Conservation (phyloP, 1,284 basidiomycete genomes). For the Jaminaea rosea region DNA sequence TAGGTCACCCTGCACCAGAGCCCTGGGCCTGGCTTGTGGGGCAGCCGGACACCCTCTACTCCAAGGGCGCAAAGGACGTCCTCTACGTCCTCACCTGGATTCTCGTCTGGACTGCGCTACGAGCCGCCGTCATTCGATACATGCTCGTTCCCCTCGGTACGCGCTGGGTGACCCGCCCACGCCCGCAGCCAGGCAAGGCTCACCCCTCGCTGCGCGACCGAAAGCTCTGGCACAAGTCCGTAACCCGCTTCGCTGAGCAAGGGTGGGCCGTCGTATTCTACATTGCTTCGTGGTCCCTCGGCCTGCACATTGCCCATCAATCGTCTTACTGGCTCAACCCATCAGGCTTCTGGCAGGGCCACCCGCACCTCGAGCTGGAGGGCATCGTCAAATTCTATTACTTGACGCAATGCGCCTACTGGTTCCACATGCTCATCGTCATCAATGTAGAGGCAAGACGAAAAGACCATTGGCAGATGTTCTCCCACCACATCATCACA, state of each 20-base stretch:
- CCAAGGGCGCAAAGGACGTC: slow-evolving; percentile 22
- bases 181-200: no score
- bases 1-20: slow-evolving; percentile 4
- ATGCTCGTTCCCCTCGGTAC: slow-evolving; percentile 30
- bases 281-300: slow-evolving; percentile 62
- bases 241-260: slow-evolving; percentile 85
- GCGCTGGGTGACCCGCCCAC: not conserved
- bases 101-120: slow-evolving; percentile 27
- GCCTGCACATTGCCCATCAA: slow-evolving; percentile 72
- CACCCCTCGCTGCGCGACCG: slow-evolving; percentile 7
- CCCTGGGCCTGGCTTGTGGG: slow-evolving; percentile 22
- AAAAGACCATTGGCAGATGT: slow-evolving; percentile 92
- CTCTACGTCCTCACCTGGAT: slow-evolving; percentile 34
- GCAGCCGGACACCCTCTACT: slow-evolving; percentile 12
- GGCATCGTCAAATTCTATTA: slow-evolving; percentile 63
- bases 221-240: slow-evolving; percentile 56
- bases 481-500: slow-evolving; percentile 86
- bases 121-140: slow-evolving; percentile 27
- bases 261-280: slow-evolving; percentile 82
- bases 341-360: slow-evolving; percentile 6
- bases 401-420: slow-evolving; percentile 82
- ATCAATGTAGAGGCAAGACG: slow-evolving; percentile 82
- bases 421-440: slow-evolving; percentile 81
- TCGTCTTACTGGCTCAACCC: slow-evolving; percentile 66
- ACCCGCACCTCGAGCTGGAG: slow-evolving; percentile 51